Conservation (phyloP, 768 basidiomycete genomes). For the Brasilioporus rufonigricans region DNA sequence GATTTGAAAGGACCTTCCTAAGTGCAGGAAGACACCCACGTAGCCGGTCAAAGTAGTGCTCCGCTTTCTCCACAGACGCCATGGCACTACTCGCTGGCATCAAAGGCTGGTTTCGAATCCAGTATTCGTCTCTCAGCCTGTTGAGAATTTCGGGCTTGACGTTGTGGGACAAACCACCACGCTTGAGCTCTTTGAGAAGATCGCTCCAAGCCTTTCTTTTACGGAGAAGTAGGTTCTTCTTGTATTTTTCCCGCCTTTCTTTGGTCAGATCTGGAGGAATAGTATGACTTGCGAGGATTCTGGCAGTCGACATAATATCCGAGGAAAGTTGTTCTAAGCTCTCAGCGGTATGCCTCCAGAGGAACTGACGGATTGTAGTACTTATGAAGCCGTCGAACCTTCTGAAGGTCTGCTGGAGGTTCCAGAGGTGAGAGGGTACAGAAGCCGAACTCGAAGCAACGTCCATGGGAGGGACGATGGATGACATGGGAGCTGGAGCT, state of each 20-base stretch:
- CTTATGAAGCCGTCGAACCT: slow-evolving; percentile 48
- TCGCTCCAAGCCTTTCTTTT: slow-evolving; percentile 93
- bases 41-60: slow-evolving; percentile 65
- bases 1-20: slow-evolving; percentile 56
- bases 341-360: slow-evolving; percentile 39
- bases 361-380: slow-evolving; percentile 40
- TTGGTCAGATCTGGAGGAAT: slow-evolving; percentile 41
- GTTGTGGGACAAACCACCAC: slow-evolving; percentile 68
- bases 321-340: slow-evolving; percentile 54
- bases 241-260: slow-evolving; percentile 58
- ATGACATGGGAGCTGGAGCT: not conserved
- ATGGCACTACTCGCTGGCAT: slow-evolving; percentile 25
- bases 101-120: slow-evolving; percentile 65
- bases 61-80: slow-evolving; percentile 41
- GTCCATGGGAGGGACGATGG: not conserved
- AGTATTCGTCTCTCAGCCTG: slow-evolving; percentile 51
- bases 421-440: slow-evolving; percentile 39
- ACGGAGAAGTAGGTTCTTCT: slow-evolving; percentile 70
- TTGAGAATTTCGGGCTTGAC: slow-evolving; percentile 68
- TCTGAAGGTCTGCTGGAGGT: slow-evolving; percentile 49
- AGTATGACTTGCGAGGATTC: slow-evolving; percentile 48
- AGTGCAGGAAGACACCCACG: slow-evolving; percentile 64
- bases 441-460: not conserved
- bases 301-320: slow-evolving; percentile 62
- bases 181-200: slow-evolving; percentile 83